phyloP scores from a whole-genome alignment of 2,329 filamentous ascomycete species.

The Trichoderma koningiopsis region DNA sequence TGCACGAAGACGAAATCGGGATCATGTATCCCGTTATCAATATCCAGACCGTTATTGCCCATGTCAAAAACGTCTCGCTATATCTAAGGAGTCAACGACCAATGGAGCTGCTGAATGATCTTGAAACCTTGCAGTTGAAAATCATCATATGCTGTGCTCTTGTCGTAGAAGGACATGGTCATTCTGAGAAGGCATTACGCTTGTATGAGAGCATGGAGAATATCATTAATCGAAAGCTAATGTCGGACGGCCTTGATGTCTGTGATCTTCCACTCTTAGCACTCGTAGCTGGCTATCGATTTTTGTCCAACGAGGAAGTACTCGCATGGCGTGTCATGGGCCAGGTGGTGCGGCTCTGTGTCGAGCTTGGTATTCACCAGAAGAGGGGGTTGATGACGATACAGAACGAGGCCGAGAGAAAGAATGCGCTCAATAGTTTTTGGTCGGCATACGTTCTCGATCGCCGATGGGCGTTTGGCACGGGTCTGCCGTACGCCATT shows the following conservation, averaged over 20 bases:
- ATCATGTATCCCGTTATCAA: conserved; percentile 89
- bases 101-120: conserved; percentile 48
- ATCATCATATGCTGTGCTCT: conserved; percentile 79
- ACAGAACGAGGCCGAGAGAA: conserved; percentile 66
- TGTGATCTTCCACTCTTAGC: conserved; percentile 54
- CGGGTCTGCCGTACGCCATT: conserved; percentile 81
- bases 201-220: conserved; percentile 77
- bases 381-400: conserved; percentile 73
- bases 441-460: conserved; percentile 88
- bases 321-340: conserved; percentile 87
- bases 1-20: conserved; percentile 89
- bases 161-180: conserved; percentile 75
- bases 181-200: conserved; percentile 71
- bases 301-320: conserved; percentile 81
- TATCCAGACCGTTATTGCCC: conserved; percentile 69
- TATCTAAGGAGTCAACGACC: conserved; percentile 58
- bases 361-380: conserved; percentile 82
- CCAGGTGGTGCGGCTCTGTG: conserved; percentile 75
- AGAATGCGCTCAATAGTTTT: conserved; percentile 71
- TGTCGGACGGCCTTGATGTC: conserved; percentile 54
- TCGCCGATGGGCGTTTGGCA: conserved; percentile 85
- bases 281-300: conserved; percentile 68
- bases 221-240: conserved; percentile 66
- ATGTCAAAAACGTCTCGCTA: conserved; percentile 68
- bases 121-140: conserved; percentile 72